Base-by-base conservation (phyloP, 2,329 filamentous ascomycete genomes). In the Aphanocladium album region DNA sequence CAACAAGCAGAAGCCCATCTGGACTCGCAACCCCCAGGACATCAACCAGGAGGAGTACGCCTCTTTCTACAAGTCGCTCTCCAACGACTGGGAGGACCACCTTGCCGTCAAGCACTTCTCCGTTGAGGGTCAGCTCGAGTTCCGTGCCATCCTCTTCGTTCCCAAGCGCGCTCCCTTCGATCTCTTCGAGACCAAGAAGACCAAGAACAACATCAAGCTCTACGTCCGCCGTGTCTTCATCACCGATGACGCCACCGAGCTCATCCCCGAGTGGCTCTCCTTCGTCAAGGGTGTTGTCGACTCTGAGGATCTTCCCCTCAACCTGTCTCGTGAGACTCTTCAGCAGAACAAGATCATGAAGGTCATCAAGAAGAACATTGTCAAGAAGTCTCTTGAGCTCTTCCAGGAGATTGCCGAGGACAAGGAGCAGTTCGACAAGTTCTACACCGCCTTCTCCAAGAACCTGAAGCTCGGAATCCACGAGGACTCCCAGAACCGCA, bases 341-440 rank as follows among this genome's bases (percentile, higher is more conserved):
- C 95, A 99, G 83, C 95, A 98, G 86, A 99, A 98, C 90, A 98
- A 98, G 92, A 99, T 99, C 86, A 98, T 98, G 95, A 98, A 98
- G 90, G 95, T 98, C 79, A 98, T 98, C 87, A 96, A 96, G 89
- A 99, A 99, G 92, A 99, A 99, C 89, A 96, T 99, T 68, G 93
- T 99, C 86, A 99, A 98, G 93, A 99, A 99, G 91, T 91, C 91
- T 67, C 91, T 99, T 68, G 95, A 99, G 86, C 91, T 99, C 78
- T 99, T 99, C 89, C 87, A 88, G 73, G 95, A 99, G 85, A 99
- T 99, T 67, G 89, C 95, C 62, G 95, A 99, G 86, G 95, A 99
- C 82, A 96, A 96, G 82, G 95, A 99, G 88, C 91, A 97, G 80
- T 99, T 99, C 78, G 95, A 99, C 88, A 99, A 99, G 89, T 99